Base-by-base conservation (phyloP, 805 yeast genomes). In the Candida chilensis region DNA sequence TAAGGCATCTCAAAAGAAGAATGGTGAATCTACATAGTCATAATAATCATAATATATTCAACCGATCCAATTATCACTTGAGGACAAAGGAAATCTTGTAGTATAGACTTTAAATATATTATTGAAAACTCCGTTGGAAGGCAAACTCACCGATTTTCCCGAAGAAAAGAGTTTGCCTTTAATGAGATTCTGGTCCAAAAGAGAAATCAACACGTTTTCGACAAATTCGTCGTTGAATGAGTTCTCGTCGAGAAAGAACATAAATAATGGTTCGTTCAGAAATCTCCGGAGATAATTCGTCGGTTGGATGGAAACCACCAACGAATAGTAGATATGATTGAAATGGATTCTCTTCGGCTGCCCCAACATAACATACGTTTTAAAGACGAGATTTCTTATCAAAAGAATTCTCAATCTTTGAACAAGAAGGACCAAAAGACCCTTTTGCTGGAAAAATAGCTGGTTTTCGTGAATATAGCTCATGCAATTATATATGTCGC, bases 161-260 rank as follows among this genome's bases (percentile, higher is more conserved):
- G 62, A 47, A 1, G 71, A 57, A 20, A 62, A 53, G 0, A 72
- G 42, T 34, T 74, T 74, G 0, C 77, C 81, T 36, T 64, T 70
- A 20, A 76, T 40, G 12, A 73, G 44, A 32, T 67, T 71, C 33
- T 69, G 71, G 36, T 71, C 78, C 24, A 71, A 64, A n/a, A 76
- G 40, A 2, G 71, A 50, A 10, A 69, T 54, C 27, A 74, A 46
- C 5, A 74, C 39, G 31, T 71, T 74, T 35, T 74, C 80, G 8
- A 65, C 58, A 22, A 65, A 51, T 10, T 42, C 29, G 35, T 69
- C 73, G 25, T 60, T 54, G n/a, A 53, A 28, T 12, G 29, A 24
- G 10, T 27, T 27, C 9, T 29, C 30, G 14, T 29, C 24, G 15
- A 39, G 29, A 7, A 29, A 11, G 10, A 32, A 28, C 28, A 21